phyloP scores from a whole-genome alignment of 164 flowering plant species.

The Tetracentron sinense region DNA sequence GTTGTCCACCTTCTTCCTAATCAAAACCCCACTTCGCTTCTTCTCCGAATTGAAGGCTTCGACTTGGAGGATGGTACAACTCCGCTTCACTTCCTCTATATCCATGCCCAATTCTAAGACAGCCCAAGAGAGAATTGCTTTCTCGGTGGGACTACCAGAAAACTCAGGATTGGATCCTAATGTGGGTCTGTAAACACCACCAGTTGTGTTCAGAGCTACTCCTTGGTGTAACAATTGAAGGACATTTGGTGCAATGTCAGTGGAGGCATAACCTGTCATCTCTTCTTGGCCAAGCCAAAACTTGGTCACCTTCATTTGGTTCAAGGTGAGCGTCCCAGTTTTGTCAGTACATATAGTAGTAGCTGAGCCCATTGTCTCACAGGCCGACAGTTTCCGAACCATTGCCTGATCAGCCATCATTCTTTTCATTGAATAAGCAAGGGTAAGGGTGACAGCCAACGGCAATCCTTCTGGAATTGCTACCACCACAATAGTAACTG shows the following conservation, averaged over 20 bases:
- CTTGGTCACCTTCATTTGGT: conserved; percentile 59
- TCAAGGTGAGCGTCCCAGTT: conserved; percentile 55
- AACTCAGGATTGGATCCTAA: too few species aligned
- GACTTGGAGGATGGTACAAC: neutral
- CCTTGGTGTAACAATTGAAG: too few species aligned
- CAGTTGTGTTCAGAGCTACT: too few species aligned
- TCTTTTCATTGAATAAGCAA: conserved; percentile 43
- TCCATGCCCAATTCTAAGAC: neutral
- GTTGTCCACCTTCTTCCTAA: neutral
- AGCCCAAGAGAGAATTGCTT: neutral
- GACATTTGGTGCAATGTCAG: too few species aligned
- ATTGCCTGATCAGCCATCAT: conserved; percentile 41
- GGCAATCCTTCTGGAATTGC: conserved; percentile 45
- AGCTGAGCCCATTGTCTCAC: conserved; percentile 39
- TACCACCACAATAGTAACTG: conserved; percentile 40
- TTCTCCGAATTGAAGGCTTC: neutral
- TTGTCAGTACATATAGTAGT: conserved; percentile 36
- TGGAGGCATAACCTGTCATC: too few species aligned
- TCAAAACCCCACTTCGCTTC: neutral
- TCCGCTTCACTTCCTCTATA: neutral
- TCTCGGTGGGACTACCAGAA: neutral
- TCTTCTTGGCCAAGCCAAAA: too few species aligned
- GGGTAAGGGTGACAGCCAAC: conserved; percentile 34
- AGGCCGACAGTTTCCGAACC: conserved; percentile 35
- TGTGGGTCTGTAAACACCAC: too few species aligned